Percentiles rank a stretch among this genome's conserved stretches.
These are phyloP conservation scores for Xylariaceae sp. DNA, from an alignment of 2,329 filamentous ascomycete genomes.

Conservation along the genomic window DNA sequence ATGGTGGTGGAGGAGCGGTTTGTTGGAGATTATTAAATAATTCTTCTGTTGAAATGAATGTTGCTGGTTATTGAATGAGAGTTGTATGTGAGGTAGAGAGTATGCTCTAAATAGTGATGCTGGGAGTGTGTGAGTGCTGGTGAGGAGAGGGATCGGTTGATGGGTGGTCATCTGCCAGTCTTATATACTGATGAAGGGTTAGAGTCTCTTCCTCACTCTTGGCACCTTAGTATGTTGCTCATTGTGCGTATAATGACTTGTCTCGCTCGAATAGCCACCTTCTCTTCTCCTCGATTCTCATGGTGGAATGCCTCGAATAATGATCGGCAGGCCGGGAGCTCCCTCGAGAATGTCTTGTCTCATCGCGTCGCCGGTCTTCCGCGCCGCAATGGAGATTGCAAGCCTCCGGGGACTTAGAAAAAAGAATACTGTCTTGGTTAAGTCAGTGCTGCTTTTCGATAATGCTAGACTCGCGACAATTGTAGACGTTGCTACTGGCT, in stretches of 20 bases:
- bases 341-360: slow-evolving; percentile 30
- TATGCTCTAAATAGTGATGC: slow-evolving; percentile 25
- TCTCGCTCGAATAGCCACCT: not conserved
- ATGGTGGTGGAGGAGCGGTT: slow-evolving; percentile 19
- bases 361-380: slow-evolving; percentile 7
- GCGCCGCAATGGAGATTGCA: slow-evolving; percentile 16
- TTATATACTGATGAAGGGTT: slow-evolving; percentile 27
- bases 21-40: slow-evolving; percentile 7
- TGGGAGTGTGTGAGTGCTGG: slow-evolving; percentile 29
- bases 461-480: not conserved
- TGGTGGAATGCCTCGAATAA: slow-evolving; percentile 13
- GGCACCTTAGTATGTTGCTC: not conserved
- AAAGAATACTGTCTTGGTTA: slow-evolving; percentile 12
- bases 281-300: not conserved
- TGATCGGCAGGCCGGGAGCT: not conserved
- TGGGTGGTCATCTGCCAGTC: not conserved
- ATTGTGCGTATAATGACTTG: slow-evolving; percentile 21
- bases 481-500: not conserved
- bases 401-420: slow-evolving; percentile 1
- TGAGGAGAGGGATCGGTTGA: slow-evolving; percentile 11
- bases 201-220: not conserved
- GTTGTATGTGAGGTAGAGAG: slow-evolving; percentile 27
- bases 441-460: not conserved
- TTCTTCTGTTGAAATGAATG: slow-evolving; percentile 23
- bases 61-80: slow-evolving; percentile 18